Evolutionary conservation across 1,139 yeast genomes (phyloP).

Genomic region (Debaryomycetaceae sp.): DNA sequence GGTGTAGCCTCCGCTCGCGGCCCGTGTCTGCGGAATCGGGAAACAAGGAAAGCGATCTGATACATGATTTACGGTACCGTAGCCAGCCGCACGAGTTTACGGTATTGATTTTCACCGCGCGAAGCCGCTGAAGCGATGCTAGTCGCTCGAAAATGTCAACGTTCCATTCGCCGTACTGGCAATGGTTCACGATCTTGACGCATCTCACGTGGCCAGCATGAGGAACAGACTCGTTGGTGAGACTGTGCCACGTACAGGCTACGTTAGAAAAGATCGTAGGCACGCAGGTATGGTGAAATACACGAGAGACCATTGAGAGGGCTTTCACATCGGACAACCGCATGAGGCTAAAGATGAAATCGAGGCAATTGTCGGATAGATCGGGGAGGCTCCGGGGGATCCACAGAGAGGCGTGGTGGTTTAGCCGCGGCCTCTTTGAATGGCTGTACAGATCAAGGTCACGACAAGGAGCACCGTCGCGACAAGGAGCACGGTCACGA

Average conservation of each 20-base stretch:
- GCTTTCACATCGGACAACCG: background rate
- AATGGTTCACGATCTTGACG: conserved; percentile 21
- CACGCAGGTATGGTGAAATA: too few species aligned
- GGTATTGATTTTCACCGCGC: conserved; percentile 18
- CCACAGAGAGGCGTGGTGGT: too few species aligned
- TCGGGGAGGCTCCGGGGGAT: too few species aligned
- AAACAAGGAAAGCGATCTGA: conserved; percentile 1
- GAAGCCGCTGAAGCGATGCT: conserved; percentile 12
- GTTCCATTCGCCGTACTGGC: conserved; percentile 35
- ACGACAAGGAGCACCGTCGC: too few species aligned
- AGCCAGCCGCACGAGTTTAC: conserved; percentile 33
- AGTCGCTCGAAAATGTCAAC: conserved; percentile 17
- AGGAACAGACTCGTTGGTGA: background rate
- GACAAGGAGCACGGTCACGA: too few species aligned
- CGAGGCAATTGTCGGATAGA: background rate
- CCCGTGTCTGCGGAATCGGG: background rate
- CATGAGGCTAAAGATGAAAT: background rate
- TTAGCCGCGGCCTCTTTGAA: too few species aligned
- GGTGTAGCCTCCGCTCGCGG: conserved; percentile 6
- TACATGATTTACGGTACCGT: conserved; percentile 16
- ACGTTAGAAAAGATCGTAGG: too few species aligned
- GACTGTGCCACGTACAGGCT: background rate
- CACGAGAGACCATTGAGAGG: background rate
- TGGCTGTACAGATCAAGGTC: too few species aligned
- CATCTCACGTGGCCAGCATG: conserved; percentile 9